phyloP scores from a whole-genome alignment of 192 early-diverging fungal genomes.

The Phlyctochytrium planicorne region DNA sequence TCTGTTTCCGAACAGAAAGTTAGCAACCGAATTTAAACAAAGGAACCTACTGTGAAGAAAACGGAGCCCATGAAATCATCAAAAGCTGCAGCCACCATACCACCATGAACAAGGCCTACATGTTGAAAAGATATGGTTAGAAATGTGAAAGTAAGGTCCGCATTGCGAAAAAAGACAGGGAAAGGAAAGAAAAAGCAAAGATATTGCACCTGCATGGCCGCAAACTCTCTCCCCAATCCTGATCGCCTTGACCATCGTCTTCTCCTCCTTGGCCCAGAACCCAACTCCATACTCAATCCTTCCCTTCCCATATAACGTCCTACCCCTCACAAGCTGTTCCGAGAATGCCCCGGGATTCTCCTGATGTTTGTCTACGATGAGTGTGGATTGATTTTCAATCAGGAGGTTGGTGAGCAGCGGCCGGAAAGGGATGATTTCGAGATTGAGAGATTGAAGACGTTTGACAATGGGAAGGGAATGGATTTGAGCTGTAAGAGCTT shows the following conservation, averaged over 20 bases:
- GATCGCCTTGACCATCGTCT: slow-evolving; percentile 10
- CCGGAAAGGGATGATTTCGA: slow-evolving; percentile 1
- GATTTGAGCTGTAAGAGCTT: background rate
- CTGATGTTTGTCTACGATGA: background rate
- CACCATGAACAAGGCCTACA: slow-evolving; percentile 9
- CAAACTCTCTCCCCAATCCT: slow-evolving; percentile 11
- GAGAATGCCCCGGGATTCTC: background rate
- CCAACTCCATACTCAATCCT: slow-evolving; percentile 21
- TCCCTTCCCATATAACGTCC: slow-evolving; percentile 11
- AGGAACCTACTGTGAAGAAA: slow-evolving; percentile 19
- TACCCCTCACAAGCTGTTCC: background rate
- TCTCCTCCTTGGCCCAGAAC: background rate
- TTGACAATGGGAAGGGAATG: background rate
- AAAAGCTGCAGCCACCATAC: slow-evolving; percentile 23
- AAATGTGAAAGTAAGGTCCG: too few species aligned
- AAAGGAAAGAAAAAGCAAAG: too few species aligned
- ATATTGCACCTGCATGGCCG: background rate
- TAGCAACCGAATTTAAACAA: too few species aligned
- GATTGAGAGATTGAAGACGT: background rate
- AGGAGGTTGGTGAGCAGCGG: background rate
- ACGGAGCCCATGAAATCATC: slow-evolving; percentile 26
- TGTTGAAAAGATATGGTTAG: too few species aligned
- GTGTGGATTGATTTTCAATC: background rate
- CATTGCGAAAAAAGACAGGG: too few species aligned
- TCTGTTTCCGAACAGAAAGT: background rate